Evolutionary conservation across 148 eudicot species (phyloP).

Genomic region (Silene uniflora): DNA sequence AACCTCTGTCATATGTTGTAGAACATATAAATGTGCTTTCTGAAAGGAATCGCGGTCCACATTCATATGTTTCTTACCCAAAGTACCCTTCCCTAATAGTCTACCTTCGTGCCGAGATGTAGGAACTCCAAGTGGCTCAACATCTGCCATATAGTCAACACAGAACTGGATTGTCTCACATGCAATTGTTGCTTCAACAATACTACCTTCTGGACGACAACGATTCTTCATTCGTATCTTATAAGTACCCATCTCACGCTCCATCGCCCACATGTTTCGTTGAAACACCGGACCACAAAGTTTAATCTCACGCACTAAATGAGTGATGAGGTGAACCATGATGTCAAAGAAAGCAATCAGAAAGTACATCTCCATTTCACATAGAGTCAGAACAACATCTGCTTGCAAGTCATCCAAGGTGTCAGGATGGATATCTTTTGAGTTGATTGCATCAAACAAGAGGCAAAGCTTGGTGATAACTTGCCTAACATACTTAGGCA

Average conservation of each 20-base stretch:
- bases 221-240: slow-evolving; percentile 14
- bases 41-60: neutral
- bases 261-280: slow-evolving; percentile 22
- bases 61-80: neutral
- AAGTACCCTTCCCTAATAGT: neutral
- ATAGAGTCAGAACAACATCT: slow-evolving; percentile 7
- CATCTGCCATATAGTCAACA: neutral
- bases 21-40: neutral
- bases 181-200: slow-evolving; percentile 13
- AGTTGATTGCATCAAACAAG: slow-evolving; percentile 13
- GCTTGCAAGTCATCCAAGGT: slow-evolving; percentile 8
- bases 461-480: slow-evolving; percentile 12
- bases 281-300: slow-evolving; percentile 13
- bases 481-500: slow-evolving; percentile 19
- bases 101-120: slow-evolving; percentile 13
- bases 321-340: slow-evolving; percentile 19
- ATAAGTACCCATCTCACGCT: slow-evolving; percentile 6
- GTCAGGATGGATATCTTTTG: neutral
- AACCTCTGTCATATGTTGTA: neutral
- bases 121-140: slow-evolving; percentile 4
- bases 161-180: slow-evolving; percentile 13
- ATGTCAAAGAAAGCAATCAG: slow-evolving; percentile 20
- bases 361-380: slow-evolving; percentile 25
- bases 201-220: slow-evolving; percentile 11
- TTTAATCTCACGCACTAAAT: slow-evolving; percentile 15